Evolutionary conservation across 2,329 filamentous ascomycete species (phyloP), one percentile per base, ranked within the genome.

Genomic region (Calonectria hongkongensis): DNA sequence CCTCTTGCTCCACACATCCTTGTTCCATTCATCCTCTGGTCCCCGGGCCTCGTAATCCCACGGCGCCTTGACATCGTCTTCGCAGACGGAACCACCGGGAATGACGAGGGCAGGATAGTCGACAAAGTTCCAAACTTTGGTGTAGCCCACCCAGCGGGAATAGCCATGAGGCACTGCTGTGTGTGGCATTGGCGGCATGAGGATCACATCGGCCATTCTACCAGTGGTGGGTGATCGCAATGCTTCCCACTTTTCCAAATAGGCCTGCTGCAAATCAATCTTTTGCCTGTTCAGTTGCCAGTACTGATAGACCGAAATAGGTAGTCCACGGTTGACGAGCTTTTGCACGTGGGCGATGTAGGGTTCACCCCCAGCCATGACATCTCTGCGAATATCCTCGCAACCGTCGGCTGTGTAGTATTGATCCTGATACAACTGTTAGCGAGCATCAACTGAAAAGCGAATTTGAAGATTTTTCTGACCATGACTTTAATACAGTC

Each of bases 201-300:
- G 79, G 0, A 93, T 75, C 0, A 91, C 81, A 76, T 94, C 91
- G 0, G 91, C 88, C 0, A 78, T 75, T 6, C 82, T 83, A 0
- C 88, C 89, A 0, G 87, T 87, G 0, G 41, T 73, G 0, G 83
- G 79, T 3, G 87, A 89, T 18, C 78, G 83, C 0, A 85, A 82
- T 0, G 79, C 79, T 54, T 88, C 88, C 91, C 91, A 93, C 70
- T 91, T 89, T 62, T 91, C 86, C 1, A 92, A 84, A 68, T 91
- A 92, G 1, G 74, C 74, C 27, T 82, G 79, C 30, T 81, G 80
- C 0, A 81, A 60, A 0, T 82, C 84, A 30, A 85, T 70, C 77
- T 93, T 93, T 30, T 86, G 85, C 72, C 85, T 89, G 81, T 93
- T 93, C 8, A 94, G 85, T 75, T 93, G 91, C 92, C 91, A 94